phyloP scores from a whole-genome alignment of 83 land plant genomes.

The Isoetes engelmannii region DNA sequence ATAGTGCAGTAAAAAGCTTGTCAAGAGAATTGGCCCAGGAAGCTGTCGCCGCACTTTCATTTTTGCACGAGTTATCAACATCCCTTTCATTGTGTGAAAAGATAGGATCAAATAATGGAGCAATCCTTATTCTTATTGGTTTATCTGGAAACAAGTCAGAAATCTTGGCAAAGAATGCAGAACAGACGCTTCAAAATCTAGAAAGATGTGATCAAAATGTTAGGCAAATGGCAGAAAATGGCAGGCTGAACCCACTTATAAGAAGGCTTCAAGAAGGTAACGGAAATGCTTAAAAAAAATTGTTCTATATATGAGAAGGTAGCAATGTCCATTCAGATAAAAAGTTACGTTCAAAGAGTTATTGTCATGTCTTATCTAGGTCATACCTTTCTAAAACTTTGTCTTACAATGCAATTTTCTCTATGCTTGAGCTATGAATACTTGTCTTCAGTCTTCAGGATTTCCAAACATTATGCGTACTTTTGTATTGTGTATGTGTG shows the following conservation, averaged over 20 bases:
- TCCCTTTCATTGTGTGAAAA: conserved; percentile 30
- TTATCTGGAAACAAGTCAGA: conserved; percentile 94
- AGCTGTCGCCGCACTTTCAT: conserved; percentile 30
- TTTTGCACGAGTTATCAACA: conserved; percentile 46
- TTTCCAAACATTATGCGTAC: not conserved
- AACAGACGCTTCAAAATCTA: conserved; percentile 65
- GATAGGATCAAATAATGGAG: conserved; percentile 42
- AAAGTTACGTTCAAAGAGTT: no score
- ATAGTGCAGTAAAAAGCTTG: conserved; percentile 27
- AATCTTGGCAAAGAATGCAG: conserved; percentile 62
- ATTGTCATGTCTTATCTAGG: no score
- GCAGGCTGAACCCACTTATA: conserved; percentile 81
- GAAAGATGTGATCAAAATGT: conserved; percentile 74
- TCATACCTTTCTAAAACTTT: no score
- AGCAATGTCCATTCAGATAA: no score
- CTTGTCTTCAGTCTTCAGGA: no score
- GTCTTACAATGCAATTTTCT: no score
- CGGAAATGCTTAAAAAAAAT: no score
- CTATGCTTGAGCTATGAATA: no score
- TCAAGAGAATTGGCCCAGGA: conserved; percentile 30
- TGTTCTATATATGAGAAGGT: no score
- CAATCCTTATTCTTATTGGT: conserved; percentile 51
- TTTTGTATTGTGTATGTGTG: not conserved
- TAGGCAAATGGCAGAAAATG: conserved; percentile 92
- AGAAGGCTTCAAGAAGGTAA: conserved; percentile 73